Evolutionary conservation across 139 green algal genomes (phyloP), one percentile per base, ranked within the genome.

Genomic region (Chlamydomonas incerta): DNA sequence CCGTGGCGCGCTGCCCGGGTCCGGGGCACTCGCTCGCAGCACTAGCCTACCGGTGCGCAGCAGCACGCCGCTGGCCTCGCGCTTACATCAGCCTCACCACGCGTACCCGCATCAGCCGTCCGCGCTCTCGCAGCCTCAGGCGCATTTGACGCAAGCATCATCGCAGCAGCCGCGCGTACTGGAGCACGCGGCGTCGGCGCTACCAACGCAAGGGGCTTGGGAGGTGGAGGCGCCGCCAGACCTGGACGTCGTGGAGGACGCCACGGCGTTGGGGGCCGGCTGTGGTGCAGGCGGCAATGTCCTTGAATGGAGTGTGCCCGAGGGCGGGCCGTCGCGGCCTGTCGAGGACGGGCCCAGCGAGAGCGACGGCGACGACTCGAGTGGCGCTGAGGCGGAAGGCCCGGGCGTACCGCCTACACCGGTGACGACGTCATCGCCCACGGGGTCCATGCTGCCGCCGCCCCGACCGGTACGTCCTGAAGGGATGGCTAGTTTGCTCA

Each of bases 291-390:
- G 41, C 41, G 41, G 41, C 5, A 8, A 8, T 8, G 8, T 8
- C 5, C 41, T 50, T 13, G 41, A 50, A 50, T 50, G 41, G 41
- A 50, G 41, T 8, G 8, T 50, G 8, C 6, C 41, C 41, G 41
- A 50, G 41, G 41, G 41, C 41, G 41, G 41, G 6, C 41, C 41
- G 41, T 8, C 41, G 41, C 41, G 41, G 41, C 14, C 31, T 31
- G 47, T 46, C 35, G 41, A 23, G 9, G 77, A 83, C 14, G 77
- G 63, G 15, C 46, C 77, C 29, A 83, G 77, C 29, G 77, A 83
- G n/a, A 74, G 63, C 23, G 77, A 83, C 62, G 77, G 63, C 28
- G 77, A 74, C 29, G 63, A 74, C 29, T 57, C 63, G 0, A n/a
- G 46, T 1, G 75, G 17, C 18, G 55, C 13, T 2, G 55, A 60